phyloP scores from a whole-genome alignment of 257 asterid species.

The Solanum peruvianum region DNA sequence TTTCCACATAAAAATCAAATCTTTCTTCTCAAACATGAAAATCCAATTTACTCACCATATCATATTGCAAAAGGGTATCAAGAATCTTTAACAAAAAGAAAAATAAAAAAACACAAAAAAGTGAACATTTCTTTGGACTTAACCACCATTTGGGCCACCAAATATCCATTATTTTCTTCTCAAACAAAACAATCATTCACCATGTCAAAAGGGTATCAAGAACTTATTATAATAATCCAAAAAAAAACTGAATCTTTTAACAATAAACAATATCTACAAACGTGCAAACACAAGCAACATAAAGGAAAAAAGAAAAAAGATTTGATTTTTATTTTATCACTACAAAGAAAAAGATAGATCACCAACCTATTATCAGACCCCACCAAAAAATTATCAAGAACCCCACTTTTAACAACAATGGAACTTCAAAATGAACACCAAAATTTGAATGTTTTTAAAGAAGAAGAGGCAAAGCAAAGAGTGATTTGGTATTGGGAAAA shows the following conservation, averaged over 20 bases:
- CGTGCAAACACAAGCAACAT: not conserved
- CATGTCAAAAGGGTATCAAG: not conserved
- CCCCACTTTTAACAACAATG: not conserved
- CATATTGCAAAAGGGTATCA: not conserved
- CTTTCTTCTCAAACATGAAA: not conserved
- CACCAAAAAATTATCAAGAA: not conserved
- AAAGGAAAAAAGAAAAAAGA: not conserved
- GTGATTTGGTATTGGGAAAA: not conserved
- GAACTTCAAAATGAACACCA: not conserved
- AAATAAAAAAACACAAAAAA: not conserved
- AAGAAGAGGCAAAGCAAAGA: not conserved
- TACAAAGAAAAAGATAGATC: not conserved
- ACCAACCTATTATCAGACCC: not conserved
- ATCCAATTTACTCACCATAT: not conserved
- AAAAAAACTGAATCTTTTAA: not conserved
- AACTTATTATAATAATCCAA: not conserved
- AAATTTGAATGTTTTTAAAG: not conserved
- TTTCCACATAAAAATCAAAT: not conserved
- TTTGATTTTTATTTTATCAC: not conserved
- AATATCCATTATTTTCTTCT: not conserved
- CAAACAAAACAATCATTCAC: not conserved
- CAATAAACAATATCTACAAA: not conserved
- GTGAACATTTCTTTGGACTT: not conserved
- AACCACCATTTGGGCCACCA: not conserved
- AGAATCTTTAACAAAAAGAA: not conserved